These are phyloP conservation scores for Termitomyces eurrhizus DNA, from an alignment of 768 basidiomycete genomes.

Conservation along the genomic window DNA sequence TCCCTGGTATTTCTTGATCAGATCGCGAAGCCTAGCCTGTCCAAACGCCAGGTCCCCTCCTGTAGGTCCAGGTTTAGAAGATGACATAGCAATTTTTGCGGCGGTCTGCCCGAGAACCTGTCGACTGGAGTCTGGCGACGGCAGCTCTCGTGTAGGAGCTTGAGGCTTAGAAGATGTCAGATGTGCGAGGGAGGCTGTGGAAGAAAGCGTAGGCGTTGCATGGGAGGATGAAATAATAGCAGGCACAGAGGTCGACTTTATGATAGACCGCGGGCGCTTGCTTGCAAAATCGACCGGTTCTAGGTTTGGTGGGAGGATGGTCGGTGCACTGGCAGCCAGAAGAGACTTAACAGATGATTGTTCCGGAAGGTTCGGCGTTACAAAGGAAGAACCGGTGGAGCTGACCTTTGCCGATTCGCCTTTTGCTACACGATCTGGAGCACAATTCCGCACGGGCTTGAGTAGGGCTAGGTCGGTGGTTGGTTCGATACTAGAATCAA, in stretches of 20 bases:
- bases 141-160: conserved; percentile 25
- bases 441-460: conserved; percentile 2
- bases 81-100: conserved; percentile 17
- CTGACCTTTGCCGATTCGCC: background rate
- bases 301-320: conserved; percentile 9
- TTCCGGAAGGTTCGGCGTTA: conserved; percentile 1
- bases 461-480: background rate
- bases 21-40: conserved; percentile 69
- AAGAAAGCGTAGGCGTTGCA: conserved; percentile 68
- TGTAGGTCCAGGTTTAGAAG: conserved; percentile 21
- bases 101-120: conserved; percentile 8
- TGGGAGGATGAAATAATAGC: conserved; percentile 69
- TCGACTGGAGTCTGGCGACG: conserved; percentile 16
- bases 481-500: background rate
- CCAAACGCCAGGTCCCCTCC: conserved; percentile 65
- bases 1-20: conserved; percentile 80
- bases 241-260: conserved; percentile 65
- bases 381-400: conserved; percentile 1
- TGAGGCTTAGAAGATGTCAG: conserved; percentile 25
- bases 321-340: conserved; percentile 6
- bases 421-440: background rate
- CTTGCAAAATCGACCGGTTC: conserved; percentile 13
- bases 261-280: conserved; percentile 32
- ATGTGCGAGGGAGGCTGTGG: conserved; percentile 72
- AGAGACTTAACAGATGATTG: conserved; percentile 6